These are phyloP conservation scores for Trypanosoma platydactyli DNA, from an alignment of 208 protist genomes.

Conservation along the genomic window DNA sequence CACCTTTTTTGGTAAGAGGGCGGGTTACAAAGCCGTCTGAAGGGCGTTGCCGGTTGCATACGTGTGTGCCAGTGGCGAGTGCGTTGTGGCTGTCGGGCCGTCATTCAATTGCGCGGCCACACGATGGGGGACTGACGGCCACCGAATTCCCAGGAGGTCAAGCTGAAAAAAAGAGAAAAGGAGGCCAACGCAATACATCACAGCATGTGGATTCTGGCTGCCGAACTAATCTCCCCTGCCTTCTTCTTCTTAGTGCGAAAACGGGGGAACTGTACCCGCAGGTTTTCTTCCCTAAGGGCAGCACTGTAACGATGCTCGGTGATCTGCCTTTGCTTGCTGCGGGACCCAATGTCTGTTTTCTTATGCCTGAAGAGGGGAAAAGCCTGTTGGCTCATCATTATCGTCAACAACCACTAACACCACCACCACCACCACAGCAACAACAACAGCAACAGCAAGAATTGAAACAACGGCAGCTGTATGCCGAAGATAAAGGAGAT, in stretches of 20 bases:
- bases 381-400: too few species aligned
- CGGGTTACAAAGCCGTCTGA: conserved; percentile 6
- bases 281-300: conserved; percentile 48
- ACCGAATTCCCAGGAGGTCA: not conserved
- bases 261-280: conserved; percentile 70
- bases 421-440: not conserved
- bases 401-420: too few species aligned
- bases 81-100: conserved; percentile 39
- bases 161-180: not conserved
- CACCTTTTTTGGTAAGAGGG: not conserved
- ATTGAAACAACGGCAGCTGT: not conserved
- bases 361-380: conserved; percentile 18
- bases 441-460: not conserved
- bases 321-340: conserved; percentile 37
- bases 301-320: conserved; percentile 34
- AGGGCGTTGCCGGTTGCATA: conserved; percentile 38
- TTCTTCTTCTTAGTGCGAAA: conserved; percentile 54
- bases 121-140: not conserved
- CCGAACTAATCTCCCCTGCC: conserved; percentile 39
- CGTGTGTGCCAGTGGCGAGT: conserved; percentile 45
- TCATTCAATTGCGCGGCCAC: not conserved
- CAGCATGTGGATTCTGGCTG: conserved; percentile 30
- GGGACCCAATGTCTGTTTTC: conserved; percentile 60
- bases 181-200: conserved; percentile 6
- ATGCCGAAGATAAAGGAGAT: too few species aligned